Evolutionary conservation across 805 yeast species (phyloP).

Genomic region (Wickerhamomyces hampshirensis): DNA sequence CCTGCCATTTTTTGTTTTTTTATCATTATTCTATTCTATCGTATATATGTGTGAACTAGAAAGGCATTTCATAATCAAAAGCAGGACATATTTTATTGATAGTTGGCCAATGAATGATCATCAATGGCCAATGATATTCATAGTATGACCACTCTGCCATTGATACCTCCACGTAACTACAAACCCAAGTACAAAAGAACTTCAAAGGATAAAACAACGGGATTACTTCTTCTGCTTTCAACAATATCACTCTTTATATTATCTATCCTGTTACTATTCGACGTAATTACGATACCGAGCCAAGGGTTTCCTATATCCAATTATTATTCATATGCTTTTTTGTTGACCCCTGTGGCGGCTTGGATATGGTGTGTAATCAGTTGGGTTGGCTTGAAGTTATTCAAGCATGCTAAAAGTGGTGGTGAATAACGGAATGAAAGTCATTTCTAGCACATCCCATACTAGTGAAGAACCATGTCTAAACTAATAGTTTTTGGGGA

Average conservation of each 20-base stretch:
- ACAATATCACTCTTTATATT: conserved; percentile 12
- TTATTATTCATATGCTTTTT: conserved; percentile 32
- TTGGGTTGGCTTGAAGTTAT: conserved; percentile 78
- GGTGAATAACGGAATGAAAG: conserved; percentile 10
- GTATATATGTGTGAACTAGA: too few relatives aligned
- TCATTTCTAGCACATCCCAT: too few relatives aligned
- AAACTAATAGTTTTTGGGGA: too few relatives aligned
- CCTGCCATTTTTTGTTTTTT: too few relatives aligned
- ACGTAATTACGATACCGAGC: conserved; percentile 10
- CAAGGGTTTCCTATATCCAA: too few relatives aligned
- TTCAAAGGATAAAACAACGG: conserved; percentile 8
- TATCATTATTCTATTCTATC: too few relatives aligned
- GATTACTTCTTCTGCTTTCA: conserved; percentile 7
- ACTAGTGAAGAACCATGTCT: not conserved
- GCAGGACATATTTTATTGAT: too few relatives aligned
- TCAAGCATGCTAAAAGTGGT: conserved; percentile 72
- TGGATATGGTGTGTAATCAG: conserved; percentile 73
- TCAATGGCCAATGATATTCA: too few relatives aligned
- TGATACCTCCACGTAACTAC: conserved; percentile 8
- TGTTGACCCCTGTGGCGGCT: conserved; percentile 30
- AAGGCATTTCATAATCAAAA: too few relatives aligned
- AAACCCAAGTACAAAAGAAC: not conserved
- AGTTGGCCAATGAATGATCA: too few relatives aligned
- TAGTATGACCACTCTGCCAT: too few relatives aligned
- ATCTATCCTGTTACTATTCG: conserved; percentile 8